These are phyloP conservation scores for Podaxis sp. DNA, from an alignment of 768 basidiomycete species.

Conservation along the genomic window DNA sequence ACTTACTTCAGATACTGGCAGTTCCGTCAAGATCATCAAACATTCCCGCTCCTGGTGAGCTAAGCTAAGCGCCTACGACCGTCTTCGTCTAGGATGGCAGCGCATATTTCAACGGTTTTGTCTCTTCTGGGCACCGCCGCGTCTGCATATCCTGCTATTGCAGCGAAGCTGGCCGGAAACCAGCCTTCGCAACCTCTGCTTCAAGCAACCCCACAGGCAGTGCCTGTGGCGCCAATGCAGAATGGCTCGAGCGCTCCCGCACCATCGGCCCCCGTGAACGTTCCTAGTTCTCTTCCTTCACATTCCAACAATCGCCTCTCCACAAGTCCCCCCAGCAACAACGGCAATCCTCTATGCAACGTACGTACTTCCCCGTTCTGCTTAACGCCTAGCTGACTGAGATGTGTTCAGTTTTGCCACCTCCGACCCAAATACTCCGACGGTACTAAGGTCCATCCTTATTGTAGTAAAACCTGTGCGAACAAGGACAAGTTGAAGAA, in stretches of 20 bases:
- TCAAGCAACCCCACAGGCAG: slow-evolving; percentile 18
- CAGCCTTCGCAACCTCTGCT: slow-evolving; percentile 13
- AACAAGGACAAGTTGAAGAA: slow-evolving; percentile 31
- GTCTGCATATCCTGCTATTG: slow-evolving; percentile 21
- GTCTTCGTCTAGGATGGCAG: slow-evolving; percentile 28
- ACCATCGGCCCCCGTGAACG: slow-evolving; percentile 27
- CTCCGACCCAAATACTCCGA: slow-evolving; percentile 52
- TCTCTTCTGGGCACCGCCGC: slow-evolving; percentile 29
- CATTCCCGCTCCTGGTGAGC: slow-evolving; percentile 14
- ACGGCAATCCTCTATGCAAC: slow-evolving; percentile 41
- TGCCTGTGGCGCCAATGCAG: slow-evolving; percentile 22
- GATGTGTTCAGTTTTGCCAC: slow-evolving; percentile 43
- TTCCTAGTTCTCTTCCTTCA: slow-evolving; percentile 23
- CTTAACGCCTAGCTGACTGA: slow-evolving; percentile 5
- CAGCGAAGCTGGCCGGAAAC: slow-evolving; percentile 24
- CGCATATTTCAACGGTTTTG: slow-evolving; percentile 40
- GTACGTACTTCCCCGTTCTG: slow-evolving; percentile 27
- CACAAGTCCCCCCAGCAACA: slow-evolving; percentile 25
- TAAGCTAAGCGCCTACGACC: slow-evolving; percentile 13
- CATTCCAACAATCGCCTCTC: slow-evolving; percentile 20
- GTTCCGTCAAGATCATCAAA: slow-evolving; percentile 8
- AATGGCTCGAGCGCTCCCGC: slow-evolving; percentile 20
- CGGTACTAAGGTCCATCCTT: slow-evolving; percentile 50
- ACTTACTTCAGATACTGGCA: slow-evolving; percentile 8
- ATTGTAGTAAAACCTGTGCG: slow-evolving; percentile 59